A percentile compares a stretch with the other conserved stretches of the same genome.
Evolutionary conservation across 2,329 filamentous ascomycete species (phyloP).

Genomic region (Aspergillus sp.): DNA sequence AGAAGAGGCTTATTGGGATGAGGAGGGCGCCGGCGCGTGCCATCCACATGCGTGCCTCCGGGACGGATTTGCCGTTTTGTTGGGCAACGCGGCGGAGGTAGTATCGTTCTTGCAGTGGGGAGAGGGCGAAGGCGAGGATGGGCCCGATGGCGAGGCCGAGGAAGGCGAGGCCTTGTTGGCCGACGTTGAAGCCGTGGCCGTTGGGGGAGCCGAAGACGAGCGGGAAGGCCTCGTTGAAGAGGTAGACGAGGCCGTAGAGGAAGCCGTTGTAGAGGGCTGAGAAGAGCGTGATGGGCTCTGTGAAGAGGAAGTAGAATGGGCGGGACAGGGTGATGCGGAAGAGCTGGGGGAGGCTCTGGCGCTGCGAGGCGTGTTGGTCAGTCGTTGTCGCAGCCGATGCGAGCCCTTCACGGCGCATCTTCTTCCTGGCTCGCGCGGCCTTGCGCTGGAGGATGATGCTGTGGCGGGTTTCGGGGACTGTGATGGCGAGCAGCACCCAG

Average conservation of each 20-base stretch:
- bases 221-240: conserved; percentile 69
- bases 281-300: conserved; percentile 30
- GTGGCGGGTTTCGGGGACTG: conserved; percentile 56
- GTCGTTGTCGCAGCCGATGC: conserved; percentile 61
- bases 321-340: conserved; percentile 69
- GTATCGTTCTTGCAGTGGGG: conserved; percentile 28
- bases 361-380: conserved; percentile 33
- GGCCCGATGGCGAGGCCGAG: conserved; percentile 3
- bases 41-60: conserved; percentile 66
- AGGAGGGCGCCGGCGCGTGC: conserved; percentile 57
- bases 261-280: conserved; percentile 54
- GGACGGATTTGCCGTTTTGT: conserved; percentile 52
- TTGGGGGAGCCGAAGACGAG: conserved; percentile 66
- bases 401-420: conserved; percentile 48
- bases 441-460: conserved; percentile 57
- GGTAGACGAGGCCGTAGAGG: conserved; percentile 66
- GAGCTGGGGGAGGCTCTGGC: conserved; percentile 70
- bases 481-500: conserved; percentile 48
- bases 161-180: conserved; percentile 48
- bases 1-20: conserved; percentile 65
- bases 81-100: conserved; percentile 27
- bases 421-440: conserved; percentile 52
- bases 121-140: not conserved
- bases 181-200: conserved; percentile 53
- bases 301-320: conserved; percentile 49